Evolutionary conservation across 2,329 filamentous ascomycete species (phyloP), one percentile per base, ranked within the genome.

Genomic region (Exophiala calicioides): DNA sequence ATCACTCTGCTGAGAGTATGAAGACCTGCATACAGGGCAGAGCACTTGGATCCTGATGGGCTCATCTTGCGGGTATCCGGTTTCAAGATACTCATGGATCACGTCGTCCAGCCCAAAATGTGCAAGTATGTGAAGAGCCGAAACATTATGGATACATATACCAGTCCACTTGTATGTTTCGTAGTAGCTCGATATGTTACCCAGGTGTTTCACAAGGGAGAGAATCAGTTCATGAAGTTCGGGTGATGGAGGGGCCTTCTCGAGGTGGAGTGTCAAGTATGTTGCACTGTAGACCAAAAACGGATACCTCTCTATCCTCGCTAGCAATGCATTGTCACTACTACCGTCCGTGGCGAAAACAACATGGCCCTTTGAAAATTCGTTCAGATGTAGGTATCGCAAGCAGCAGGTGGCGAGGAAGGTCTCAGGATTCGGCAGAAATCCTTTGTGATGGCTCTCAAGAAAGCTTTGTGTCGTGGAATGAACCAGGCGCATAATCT

Each of bases 401-500:
- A 67, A 23, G 47, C 69, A 75, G 3, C 47, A 57, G 4, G 29
- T 40, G 1, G 58, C 40, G 7, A 74, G 61, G 3, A 63, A 16
- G 0, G 2, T 9, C 6, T 69, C 46, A 0, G 61, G 62, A 24
- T 59, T 18, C 0, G 60, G 60, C 41, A 75, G 65, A 59, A 64
- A 69, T 3, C 34, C 1, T 53, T 66, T 9, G 48, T 36, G 12
- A 16, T 34, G 27, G n/a, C 33, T 38, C 13, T 69, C 60, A 31
- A 77, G 66, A 52, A 72, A 77, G 29, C 75, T 65, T 32, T 75
- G 68, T 1, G 71, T 62, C 0, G 74, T 76, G 43, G 72, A 71
- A 50, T 77, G 73, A 3, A 73, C 68, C 0, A 76, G 51, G 3
- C 69, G 63, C 8, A 76, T 58, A 19, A 68, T 59, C 13, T 60